Conservation (phyloP, 192 early-diverging fungal species). For the Oehlia diaphana region DNA sequence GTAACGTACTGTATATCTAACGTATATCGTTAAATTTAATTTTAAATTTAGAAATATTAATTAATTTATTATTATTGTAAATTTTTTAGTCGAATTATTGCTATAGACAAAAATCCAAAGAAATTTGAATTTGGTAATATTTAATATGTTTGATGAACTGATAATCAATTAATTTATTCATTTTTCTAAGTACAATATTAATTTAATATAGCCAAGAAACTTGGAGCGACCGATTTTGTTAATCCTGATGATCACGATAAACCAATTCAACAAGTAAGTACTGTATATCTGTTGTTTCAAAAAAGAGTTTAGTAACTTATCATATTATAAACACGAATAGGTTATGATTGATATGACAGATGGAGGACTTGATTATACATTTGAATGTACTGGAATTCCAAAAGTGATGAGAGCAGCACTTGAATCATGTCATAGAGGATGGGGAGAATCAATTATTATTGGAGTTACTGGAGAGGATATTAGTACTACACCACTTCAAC, state of each 20-base stretch:
- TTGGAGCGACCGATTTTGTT: conserved; percentile 87
- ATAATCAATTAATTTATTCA: background rate
- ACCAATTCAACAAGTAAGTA: conserved; percentile 66
- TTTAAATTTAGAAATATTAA: no score
- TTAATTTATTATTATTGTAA: no score
- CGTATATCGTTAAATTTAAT: background rate
- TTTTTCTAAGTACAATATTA: background rate
- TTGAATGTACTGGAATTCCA: conserved; percentile 93
- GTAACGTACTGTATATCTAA: background rate
- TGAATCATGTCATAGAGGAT: conserved; percentile 87
- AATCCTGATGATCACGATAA: conserved; percentile 84
- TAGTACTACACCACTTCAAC: conserved; percentile 91
- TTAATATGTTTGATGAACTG: conserved; percentile 28
- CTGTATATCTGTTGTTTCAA: background rate
- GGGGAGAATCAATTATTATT: conserved; percentile 88
- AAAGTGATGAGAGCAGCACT: conserved; percentile 95
- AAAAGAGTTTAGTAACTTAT: background rate
- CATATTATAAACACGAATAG: conserved; percentile 27
- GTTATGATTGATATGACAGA: conserved; percentile 89
- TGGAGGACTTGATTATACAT: conserved; percentile 95
- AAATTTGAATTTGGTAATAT: conserved; percentile 61
- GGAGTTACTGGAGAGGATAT: conserved; percentile 95
- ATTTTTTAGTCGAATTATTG: conserved; percentile 70
- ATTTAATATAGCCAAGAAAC: conserved; percentile 38
- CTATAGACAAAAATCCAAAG: conserved; percentile 82